Percentiles rank a stretch among this genome's conserved stretches.
Evolutionary conservation across 306 rosid genomes (phyloP).

Genomic region (Vigna reflexopilosa): DNA sequence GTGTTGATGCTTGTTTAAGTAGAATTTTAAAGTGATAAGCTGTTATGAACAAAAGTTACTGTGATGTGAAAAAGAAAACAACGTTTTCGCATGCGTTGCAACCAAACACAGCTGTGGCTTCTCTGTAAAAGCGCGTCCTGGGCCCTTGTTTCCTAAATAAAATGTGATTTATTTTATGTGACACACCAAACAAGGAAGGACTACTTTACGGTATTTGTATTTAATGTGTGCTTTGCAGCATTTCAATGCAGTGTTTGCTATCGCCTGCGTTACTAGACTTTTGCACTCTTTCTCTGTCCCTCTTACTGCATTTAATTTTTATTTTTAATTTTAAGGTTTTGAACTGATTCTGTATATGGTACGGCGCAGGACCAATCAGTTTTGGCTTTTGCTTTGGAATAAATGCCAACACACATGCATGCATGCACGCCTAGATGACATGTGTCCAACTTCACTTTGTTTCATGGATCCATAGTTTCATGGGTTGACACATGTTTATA

Average conservation of each 20-base stretch:
- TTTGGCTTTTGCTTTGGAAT: constrained; percentile 38
- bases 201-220: not conserved
- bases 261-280: constrained; percentile 69
- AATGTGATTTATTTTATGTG: not conserved
- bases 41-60: constrained; percentile 31
- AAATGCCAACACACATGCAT: constrained; percentile 50
- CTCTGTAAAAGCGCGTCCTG: constrained; percentile 89
- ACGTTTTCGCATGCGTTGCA: constrained; percentile 34
- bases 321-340: constrained; percentile 38
- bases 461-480: too few species aligned
- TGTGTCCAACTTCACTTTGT: constrained; percentile 21
- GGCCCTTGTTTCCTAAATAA: constrained; percentile 45
- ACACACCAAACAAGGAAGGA: constrained; percentile 29
- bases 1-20: not conserved
- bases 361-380: constrained; percentile 35
- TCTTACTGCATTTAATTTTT: not conserved
- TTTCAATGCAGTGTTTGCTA: constrained; percentile 55
- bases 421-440: constrained; percentile 42
- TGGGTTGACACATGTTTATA: too few species aligned
- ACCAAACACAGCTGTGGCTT: constrained; percentile 70
- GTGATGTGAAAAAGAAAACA: not conserved
- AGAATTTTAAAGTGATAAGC: constrained; percentile 14
- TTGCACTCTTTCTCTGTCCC: constrained; percentile 45
- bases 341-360: constrained; percentile 46
- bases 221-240: constrained; percentile 8